phyloP scores from a whole-genome alignment of 73 alveolate species.

The Tetrahymena elliotti region DNA sequence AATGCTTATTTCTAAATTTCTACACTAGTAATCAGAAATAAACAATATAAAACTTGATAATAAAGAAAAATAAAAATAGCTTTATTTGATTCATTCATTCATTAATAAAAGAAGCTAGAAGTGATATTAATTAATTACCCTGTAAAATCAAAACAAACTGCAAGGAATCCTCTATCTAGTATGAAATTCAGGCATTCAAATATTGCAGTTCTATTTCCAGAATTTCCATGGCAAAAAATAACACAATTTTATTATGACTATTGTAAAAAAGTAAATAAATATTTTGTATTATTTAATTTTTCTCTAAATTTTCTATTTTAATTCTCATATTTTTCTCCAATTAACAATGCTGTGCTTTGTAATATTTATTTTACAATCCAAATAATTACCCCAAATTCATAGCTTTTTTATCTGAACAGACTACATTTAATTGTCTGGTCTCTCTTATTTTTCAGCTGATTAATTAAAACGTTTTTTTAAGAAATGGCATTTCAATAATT shows the following conservation, averaged over 20 bases:
- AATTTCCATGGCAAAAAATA: constrained; percentile 68
- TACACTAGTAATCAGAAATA: not conserved
- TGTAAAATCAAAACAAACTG: constrained; percentile 72
- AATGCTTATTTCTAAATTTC: not conserved
- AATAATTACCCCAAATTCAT: not conserved
- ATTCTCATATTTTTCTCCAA: not conserved
- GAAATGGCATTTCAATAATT: not conserved
- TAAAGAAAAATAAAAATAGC: not conserved
- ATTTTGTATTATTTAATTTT: not conserved
- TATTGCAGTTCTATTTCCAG: constrained; percentile 55
- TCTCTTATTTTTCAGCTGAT: not conserved
- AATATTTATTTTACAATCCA: not conserved
- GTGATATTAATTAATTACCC: no score
- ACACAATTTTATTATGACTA: constrained; percentile 40
- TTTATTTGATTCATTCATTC: not conserved
- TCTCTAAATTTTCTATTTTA: not conserved
- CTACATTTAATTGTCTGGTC: not conserved
- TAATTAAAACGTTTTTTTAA: not conserved
- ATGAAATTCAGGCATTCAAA: constrained; percentile 45
- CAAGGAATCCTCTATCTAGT: constrained; percentile 60
- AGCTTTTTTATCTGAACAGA: not conserved
- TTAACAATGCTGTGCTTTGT: not conserved
- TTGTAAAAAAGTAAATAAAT: not conserved
- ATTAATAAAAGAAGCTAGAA: not conserved
- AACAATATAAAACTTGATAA: not conserved